Evolutionary conservation across 2,329 filamentous ascomycete genomes (phyloP), one percentile per base, ranked within the genome.

Genomic region (Gyromitra esculenta): DNA sequence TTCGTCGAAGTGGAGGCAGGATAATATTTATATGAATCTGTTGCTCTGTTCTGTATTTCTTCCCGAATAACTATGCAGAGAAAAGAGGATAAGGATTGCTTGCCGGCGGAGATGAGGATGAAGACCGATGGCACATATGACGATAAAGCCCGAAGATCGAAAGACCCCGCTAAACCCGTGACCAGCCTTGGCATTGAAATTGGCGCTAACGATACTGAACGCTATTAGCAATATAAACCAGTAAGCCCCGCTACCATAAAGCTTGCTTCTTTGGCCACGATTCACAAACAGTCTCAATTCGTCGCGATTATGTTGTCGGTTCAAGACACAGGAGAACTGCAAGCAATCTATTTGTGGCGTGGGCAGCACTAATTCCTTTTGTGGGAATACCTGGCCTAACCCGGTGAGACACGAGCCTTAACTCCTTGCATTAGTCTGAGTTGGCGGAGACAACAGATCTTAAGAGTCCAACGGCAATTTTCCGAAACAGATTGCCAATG

Each of bases 111-210:
- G 41, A 59, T 65, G 57, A 25, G 52, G 64, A 43, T 64, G 45
- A 35, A 35, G 48, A 48, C 39, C 62, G 69, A 76, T 73, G 70
- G 70, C 21, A 54, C 39, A 62, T n/a, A 25, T 63, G 64, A 74
- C 31, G 75, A 75, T 60, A 56, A 54, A 56, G 64, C 48, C 64
- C 64, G 64, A 54, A 52, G 75, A 70, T 65, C 59, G 64, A 37
- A 57, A 54, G 39, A 64, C 70, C 75, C 75, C 75, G 70, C 75
- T 77, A 75, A 74, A 75, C 65, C 56, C 64, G 54, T 70, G 60
- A 65, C 64, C 31, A 37, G 43, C 31, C 75, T 77, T 77, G 75
- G 75, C 75, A 60, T 31, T 77, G 75, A 71, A 71, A 60, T 31
- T 48, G 25, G 1, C 25, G 13, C 18, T 39, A 31, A 52, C 31